These are phyloP conservation scores for Fragosphaeria purpurea DNA, from an alignment of 2,329 filamentous ascomycete genomes.

Conservation along the genomic window DNA sequence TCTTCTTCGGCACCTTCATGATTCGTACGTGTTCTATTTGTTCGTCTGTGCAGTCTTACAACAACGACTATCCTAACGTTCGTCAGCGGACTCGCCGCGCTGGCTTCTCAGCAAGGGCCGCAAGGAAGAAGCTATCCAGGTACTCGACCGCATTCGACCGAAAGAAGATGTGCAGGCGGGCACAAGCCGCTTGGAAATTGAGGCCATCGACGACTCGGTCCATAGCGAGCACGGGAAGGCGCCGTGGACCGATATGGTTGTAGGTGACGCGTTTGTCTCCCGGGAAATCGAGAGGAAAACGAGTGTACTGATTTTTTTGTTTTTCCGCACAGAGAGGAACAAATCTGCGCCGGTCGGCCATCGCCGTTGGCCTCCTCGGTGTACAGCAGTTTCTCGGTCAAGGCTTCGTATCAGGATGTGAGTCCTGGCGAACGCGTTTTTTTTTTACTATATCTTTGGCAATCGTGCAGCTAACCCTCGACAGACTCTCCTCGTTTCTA, in stretches of 20 bases:
- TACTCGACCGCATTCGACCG: constrained; percentile 1
- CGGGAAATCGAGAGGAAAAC: too few species aligned
- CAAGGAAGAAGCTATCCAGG: constrained; percentile 28
- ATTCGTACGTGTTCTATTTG: constrained; percentile 16
- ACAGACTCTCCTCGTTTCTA: constrained; percentile 5
- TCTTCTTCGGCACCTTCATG: constrained; percentile 29
- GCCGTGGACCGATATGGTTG: constrained; percentile 5
- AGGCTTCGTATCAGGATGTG: constrained; percentile 4
- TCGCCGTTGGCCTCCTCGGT: constrained; percentile 5
- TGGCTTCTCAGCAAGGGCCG: constrained; percentile 38
- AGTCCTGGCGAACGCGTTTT: not conserved
- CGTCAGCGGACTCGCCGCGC: constrained; percentile 29
- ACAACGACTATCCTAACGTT: too few species aligned
- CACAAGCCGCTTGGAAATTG: constrained; percentile 2
- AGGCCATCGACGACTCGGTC: constrained; percentile 2
- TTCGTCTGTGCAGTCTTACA: too few species aligned
- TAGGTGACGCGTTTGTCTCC: not conserved
- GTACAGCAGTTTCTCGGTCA: constrained; percentile 8
- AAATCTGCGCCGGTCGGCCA: not conserved
- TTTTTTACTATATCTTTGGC: not conserved
- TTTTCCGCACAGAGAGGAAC: not conserved
- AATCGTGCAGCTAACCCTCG: too few species aligned
- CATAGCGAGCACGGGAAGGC: not conserved
- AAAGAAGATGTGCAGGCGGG: not conserved
- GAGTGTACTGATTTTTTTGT: too few species aligned